A percentile compares a stretch with the other conserved stretches of the same genome.
phyloP scores from a whole-genome alignment of 75 land plant genomes.

The Chamaecyparis obtusa region DNA sequence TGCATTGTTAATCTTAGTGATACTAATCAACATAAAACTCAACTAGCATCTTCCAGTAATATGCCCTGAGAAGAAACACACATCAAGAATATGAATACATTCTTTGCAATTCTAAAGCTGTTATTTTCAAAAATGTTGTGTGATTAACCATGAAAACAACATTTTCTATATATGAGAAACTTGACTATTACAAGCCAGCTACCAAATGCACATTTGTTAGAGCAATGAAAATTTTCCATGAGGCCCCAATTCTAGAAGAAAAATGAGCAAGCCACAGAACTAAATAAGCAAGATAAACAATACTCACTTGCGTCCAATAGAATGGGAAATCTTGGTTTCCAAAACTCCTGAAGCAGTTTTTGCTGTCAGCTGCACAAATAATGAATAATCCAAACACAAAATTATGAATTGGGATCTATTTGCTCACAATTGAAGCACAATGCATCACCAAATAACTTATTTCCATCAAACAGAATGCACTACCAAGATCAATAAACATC shows the following conservation, averaged over 20 bases:
- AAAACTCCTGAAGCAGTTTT: slow-evolving; percentile 1
- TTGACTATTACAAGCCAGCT: not conserved
- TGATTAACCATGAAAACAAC: not conserved
- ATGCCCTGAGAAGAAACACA: not conserved
- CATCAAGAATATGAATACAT: not conserved
- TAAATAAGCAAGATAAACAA: not conserved
- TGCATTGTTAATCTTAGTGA: not conserved
- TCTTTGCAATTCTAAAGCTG: not conserved
- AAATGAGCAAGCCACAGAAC: not conserved
- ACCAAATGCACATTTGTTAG: not conserved
- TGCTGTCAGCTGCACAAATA: not conserved
- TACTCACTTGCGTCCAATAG: not conserved
- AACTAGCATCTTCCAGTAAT: not conserved
- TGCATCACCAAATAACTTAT: not conserved
- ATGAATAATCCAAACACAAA: not conserved
- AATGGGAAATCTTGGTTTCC: not conserved
- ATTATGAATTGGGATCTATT: not conserved
- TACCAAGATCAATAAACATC: not conserved
- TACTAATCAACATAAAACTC: not conserved
- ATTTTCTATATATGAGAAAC: not conserved
- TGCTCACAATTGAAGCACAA: not conserved
- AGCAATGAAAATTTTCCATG: not conserved
- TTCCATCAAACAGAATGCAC: not conserved
- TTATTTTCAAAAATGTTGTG: not conserved
- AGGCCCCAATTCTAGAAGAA: not conserved